phyloP scores from a whole-genome alignment of 2,329 filamentous ascomycete genomes.

The Fusarium piperis region DNA sequence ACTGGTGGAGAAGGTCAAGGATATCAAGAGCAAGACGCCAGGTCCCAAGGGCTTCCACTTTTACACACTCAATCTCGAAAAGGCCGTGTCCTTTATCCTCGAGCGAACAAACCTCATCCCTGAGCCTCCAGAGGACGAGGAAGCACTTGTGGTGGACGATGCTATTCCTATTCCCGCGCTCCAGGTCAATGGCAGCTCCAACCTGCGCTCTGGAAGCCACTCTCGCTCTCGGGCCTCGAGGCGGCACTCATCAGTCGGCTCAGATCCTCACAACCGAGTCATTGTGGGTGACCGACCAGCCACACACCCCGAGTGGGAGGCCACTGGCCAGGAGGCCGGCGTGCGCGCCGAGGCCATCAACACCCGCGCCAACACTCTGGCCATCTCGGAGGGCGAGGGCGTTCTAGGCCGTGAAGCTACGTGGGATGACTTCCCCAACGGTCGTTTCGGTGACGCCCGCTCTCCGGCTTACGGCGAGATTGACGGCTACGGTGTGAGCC shows the following conservation, averaged over 20 bases:
- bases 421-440: slow-evolving; percentile 98
- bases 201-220: slow-evolving; percentile 46
- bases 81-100: slow-evolving; percentile 92
- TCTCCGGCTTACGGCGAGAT: slow-evolving; percentile 96
- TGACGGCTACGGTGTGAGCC: slow-evolving; percentile 95
- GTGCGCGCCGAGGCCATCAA: slow-evolving; percentile 79
- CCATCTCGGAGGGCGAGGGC: slow-evolving; percentile 94
- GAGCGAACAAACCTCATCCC: slow-evolving; percentile 88
- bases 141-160: slow-evolving; percentile 60
- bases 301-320: slow-evolving; percentile 73
- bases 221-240: slow-evolving; percentile 56
- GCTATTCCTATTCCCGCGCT: slow-evolving; percentile 40
- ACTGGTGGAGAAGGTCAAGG: slow-evolving; percentile 81
- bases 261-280: slow-evolving; percentile 86
- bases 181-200: slow-evolving; percentile 60
- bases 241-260: slow-evolving; percentile 81
- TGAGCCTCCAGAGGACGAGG: slow-evolving; percentile 62
- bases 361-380: slow-evolving; percentile 83
- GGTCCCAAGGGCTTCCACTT: slow-evolving; percentile 90
- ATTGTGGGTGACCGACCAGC: slow-evolving; percentile 76
- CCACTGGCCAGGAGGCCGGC: slow-evolving; percentile 79
- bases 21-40: slow-evolving; percentile 64
- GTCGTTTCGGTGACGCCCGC: slow-evolving; percentile 91
- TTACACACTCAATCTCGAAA: slow-evolving; percentile 96
- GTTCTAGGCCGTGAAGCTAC: slow-evolving; percentile 91